Base-by-base conservation (phyloP, 1,284 basidiomycete species). In the Chalciporus piperatoides region DNA sequence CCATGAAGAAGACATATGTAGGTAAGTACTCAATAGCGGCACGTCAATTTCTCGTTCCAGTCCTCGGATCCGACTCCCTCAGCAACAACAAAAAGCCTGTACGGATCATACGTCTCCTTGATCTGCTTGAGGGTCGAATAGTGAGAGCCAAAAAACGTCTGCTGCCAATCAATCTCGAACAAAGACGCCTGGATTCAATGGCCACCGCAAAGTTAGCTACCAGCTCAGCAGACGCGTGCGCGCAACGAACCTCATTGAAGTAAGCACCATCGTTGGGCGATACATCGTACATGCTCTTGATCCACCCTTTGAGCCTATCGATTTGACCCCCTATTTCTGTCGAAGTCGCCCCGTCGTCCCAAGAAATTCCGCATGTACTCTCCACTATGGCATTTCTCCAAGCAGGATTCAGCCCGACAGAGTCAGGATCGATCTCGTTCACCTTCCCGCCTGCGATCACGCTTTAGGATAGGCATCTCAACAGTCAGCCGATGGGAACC, bases 11-110 rank as follows among this genome's bases (percentile, higher is more conserved):
- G n/a, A n/a, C n/a, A n/a, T n/a, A n/a, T n/a, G n/a, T n/a, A n/a
- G n/a, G n/a, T n/a, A n/a, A n/a, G n/a, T n/a, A n/a, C 9, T 37
- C 37, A 24, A 23, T 27, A 57, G 6, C 50, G 52, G 47, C 65
- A 67, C 1, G 57, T 56, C 43, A 68, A 37, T 3, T 59, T 49
- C n/a, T 48, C 46, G 30, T 67, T 63, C 65, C 63, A 69, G 4
- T 65, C 60, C 15, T 78, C 72, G 2, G 72, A 74, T 1, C 74
- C 74, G 11, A 77, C 73, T 1, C 77, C 76, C 33, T 67, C 60
- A 0, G 58, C 52, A 9, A 77, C 72, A 19, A 74, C 57, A 55
- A 78, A 79, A n/a, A 78, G 49, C 32, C 64, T 65, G 12, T 63
- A 45, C 0, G 72, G 70, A 55, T 80, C 77, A 51, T 76, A 74